Conservation (phyloP, 108 stramenopile genomes). For the Discostella pseudostelligera region DNA sequence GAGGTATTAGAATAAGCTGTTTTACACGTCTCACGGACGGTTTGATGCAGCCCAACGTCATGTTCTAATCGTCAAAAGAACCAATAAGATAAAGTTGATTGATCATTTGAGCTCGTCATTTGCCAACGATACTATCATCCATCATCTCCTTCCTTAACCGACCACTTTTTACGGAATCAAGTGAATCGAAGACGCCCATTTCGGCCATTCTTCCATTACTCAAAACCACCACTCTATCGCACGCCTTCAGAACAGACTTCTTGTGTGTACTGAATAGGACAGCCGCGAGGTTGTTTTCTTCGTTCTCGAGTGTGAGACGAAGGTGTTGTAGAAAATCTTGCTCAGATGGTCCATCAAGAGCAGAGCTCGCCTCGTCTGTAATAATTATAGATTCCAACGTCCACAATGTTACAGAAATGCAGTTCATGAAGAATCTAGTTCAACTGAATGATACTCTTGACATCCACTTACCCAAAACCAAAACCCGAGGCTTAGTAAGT, state of each 20-base stretch:
- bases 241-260: constrained; percentile 35
- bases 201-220: constrained; percentile 31
- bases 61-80: too few species aligned
- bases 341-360: constrained; percentile 40
- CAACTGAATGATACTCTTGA: constrained; percentile 1
- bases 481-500: constrained; percentile 59
- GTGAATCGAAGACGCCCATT: constrained; percentile 14
- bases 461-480: constrained; percentile 51
- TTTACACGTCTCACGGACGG: not conserved
- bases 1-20: constrained; percentile 54
- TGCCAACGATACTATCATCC: constrained; percentile 8
- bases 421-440: not conserved
- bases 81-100: not conserved
- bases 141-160: constrained; percentile 22
- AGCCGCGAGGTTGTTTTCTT: constrained; percentile 41
- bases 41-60: too few species aligned
- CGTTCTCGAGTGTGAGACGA: constrained; percentile 36
- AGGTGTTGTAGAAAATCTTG: constrained; percentile 40
- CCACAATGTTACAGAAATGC: not conserved
- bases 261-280: constrained; percentile 48
- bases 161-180: constrained; percentile 18
- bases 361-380: constrained; percentile 40
- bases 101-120: not conserved
- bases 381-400: not conserved
- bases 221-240: constrained; percentile 36